Percentiles rank a stretch among this genome's conserved stretches.
These are phyloP conservation scores for Chaetomium olivaceum DNA, from an alignment of 2,329 filamentous ascomycete species.

Conservation along the genomic window DNA sequence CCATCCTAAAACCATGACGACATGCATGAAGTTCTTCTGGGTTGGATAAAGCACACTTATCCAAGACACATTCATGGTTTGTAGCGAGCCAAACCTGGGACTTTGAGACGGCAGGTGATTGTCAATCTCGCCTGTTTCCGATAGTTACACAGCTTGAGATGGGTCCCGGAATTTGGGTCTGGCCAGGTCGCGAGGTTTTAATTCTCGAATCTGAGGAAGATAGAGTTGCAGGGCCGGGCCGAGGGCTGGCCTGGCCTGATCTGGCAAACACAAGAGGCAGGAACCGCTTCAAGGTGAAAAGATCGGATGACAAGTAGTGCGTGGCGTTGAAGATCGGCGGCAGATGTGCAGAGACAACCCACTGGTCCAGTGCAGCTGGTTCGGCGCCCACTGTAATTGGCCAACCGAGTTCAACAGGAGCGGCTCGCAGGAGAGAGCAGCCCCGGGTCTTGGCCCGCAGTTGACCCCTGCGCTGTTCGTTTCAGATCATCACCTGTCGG, in stretches of 20 bases:
- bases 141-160: neutral
- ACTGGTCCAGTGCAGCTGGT: neutral
- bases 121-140: conserved; percentile 18
- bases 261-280: neutral
- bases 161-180: neutral
- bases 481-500: conserved; percentile 26
- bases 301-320: neutral
- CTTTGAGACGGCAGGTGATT: conserved; percentile 12
- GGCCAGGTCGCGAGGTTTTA: conserved; percentile 7
- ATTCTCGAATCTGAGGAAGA: neutral
- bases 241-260: neutral
- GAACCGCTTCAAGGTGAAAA: neutral
- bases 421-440: neutral
- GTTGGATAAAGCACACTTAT: neutral
- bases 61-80: neutral
- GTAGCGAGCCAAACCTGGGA: neutral
- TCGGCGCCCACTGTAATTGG: neutral
- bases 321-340: neutral
- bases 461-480: conserved; percentile 24
- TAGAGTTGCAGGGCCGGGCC: conserved; percentile 2
- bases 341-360: neutral
- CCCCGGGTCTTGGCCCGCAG: conserved; percentile 18
- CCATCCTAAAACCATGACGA: neutral
- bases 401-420: neutral
- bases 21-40: neutral